Evolutionary conservation across 2,329 filamentous ascomycete species (phyloP).

Genomic region (Trichoderma atroviride): DNA sequence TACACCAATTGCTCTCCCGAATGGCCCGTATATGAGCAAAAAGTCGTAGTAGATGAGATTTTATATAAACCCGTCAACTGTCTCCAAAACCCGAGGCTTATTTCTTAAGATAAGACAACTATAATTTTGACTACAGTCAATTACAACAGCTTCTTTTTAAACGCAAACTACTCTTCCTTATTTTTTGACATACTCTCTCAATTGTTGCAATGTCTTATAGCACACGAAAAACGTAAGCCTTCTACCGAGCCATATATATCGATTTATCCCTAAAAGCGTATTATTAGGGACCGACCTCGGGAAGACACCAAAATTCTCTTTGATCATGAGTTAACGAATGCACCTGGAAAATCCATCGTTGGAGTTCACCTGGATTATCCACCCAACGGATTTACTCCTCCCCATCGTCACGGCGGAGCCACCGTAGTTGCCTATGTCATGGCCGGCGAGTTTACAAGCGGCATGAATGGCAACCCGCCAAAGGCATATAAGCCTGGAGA

Average conservation of each 20-base stretch:
- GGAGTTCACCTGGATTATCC: constrained; percentile 43
- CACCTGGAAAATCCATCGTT: constrained; percentile 34
- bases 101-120: neutral
- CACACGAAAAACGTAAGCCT: neutral
- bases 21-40: neutral
- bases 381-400: constrained; percentile 44
- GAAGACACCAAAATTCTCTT: neutral
- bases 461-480: constrained; percentile 53
- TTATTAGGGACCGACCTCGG: neutral
- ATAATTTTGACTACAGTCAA: neutral
- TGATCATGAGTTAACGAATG: neutral
- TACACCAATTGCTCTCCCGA: neutral
- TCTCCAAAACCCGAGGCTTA: neutral
- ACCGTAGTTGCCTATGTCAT: constrained; percentile 45
- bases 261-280: neutral
- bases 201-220: neutral
- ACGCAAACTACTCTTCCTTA: neutral
- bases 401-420: constrained; percentile 50
- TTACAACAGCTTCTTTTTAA: neutral
- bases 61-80: neutral
- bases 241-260: neutral
- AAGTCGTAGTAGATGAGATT: neutral
- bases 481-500: constrained; percentile 35
- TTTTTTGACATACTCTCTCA: neutral
- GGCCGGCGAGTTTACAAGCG: constrained; percentile 46